A percentile compares a stretch with the other conserved stretches of the same genome.
phyloP scores from a whole-genome alignment of 306 rosid genomes.

The Astragalus glycyphyllos region DNA sequence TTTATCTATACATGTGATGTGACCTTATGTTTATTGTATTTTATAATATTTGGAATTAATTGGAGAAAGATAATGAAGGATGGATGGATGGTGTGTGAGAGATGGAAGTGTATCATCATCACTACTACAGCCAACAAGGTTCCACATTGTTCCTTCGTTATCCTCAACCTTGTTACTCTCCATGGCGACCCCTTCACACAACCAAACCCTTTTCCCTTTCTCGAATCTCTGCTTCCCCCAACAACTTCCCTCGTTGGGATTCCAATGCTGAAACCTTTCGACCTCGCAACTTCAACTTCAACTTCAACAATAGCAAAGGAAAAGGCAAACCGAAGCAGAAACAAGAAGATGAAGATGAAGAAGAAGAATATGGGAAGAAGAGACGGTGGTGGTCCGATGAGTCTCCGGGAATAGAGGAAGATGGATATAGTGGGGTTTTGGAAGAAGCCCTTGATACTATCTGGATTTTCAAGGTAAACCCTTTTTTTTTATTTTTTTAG shows the following conservation, averaged over 20 bases:
- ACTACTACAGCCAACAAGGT: conserved; percentile 45
- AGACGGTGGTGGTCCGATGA: conserved; percentile 90
- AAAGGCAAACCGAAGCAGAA: conserved; percentile 41
- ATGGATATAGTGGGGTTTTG: conserved; percentile 54
- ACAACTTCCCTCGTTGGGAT: conserved; percentile 73
- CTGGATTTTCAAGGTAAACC: conserved; percentile 80
- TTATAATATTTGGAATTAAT: conserved; percentile 17
- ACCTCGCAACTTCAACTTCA: conserved; percentile 63
- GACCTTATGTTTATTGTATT: not conserved
- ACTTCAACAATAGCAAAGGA: conserved; percentile 46
- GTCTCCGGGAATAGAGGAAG: conserved; percentile 48
- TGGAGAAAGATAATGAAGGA: conserved; percentile 46
- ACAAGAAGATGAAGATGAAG: conserved; percentile 42
- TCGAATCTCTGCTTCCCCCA: conserved; percentile 53
- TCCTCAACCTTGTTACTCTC: conserved; percentile 26
- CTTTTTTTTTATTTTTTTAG: not conserved
- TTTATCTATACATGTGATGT: too few species aligned
- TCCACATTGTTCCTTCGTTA: conserved; percentile 34
- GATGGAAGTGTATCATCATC: conserved; percentile 58
- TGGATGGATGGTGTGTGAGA: conserved; percentile 53
- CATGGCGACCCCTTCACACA: conserved; percentile 48
- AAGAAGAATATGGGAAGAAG: conserved; percentile 49
- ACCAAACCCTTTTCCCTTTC: conserved; percentile 35
- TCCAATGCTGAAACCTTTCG: conserved; percentile 73
- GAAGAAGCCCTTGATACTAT: conserved; percentile 63